These are phyloP conservation scores for Lanmaoa pseudosensibilis DNA, from an alignment of 768 basidiomycete species.

Conservation along the genomic window DNA sequence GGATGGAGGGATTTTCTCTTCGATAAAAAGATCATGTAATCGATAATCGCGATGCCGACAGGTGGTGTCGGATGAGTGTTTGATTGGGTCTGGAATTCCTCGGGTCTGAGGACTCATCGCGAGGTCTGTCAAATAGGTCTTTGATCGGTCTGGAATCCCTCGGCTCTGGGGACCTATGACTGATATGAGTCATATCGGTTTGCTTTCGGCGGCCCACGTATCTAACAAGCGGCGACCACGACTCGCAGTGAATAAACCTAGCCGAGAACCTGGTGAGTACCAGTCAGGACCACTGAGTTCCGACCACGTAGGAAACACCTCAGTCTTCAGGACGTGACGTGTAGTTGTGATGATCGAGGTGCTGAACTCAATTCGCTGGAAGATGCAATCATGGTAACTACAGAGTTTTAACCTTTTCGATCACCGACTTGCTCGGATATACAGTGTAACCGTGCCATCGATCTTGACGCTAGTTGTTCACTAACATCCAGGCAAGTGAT, in stretches of 20 bases:
- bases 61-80: background rate
- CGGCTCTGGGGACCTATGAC: background rate
- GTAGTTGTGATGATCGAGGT: background rate
- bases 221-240: background rate
- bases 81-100: slow-evolving; percentile 16
- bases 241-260: background rate
- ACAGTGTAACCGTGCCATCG: background rate
- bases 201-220: background rate
- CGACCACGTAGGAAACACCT: background rate
- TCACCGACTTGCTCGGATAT: slow-evolving; percentile 5
- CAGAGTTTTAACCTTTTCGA: slow-evolving; percentile 24
- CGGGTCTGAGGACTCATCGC: slow-evolving; percentile 13
- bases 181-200: background rate
- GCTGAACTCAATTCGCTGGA: background rate
- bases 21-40: slow-evolving; percentile 13
- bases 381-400: slow-evolving; percentile 7
- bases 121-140: background rate
- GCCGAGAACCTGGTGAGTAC: background rate
- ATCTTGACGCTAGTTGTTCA: background rate
- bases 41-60: slow-evolving; percentile 19
- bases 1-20: slow-evolving; percentile 14
- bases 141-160: slow-evolving; percentile 6
- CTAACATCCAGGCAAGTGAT: slow-evolving; percentile 5
- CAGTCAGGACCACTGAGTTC: background rate
- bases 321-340: background rate